Evolutionary conservation across 139 green algal species (phyloP).

Genomic region (Trebouxia sp.): DNA sequence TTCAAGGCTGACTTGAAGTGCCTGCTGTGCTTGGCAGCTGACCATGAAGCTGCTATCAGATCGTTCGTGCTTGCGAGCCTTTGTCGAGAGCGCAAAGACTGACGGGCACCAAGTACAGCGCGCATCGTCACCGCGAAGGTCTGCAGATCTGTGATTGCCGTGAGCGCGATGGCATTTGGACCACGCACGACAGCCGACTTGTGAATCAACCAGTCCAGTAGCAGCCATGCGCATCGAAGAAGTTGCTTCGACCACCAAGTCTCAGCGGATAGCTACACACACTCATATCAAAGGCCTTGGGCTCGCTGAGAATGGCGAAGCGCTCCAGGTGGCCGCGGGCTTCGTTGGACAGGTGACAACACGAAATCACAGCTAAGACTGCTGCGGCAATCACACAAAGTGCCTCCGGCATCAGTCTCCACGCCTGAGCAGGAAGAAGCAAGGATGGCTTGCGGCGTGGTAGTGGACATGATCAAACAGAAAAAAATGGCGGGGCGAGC

Average conservation of each 20-base stretch:
- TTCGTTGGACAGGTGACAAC: slow-evolving; percentile 94
- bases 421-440: slow-evolving; percentile 76
- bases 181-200: too few relatives aligned
- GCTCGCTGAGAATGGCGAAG: slow-evolving; percentile 41
- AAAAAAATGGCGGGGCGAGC: slow-evolving; percentile 98
- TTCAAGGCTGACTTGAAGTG: too few relatives aligned
- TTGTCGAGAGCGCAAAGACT: too few relatives aligned
- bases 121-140: too few relatives aligned
- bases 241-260: slow-evolving; percentile 89
- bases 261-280: slow-evolving; percentile 94
- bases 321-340: slow-evolving; percentile 49
- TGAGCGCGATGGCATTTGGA: too few relatives aligned
- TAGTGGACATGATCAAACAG: slow-evolving; percentile 98
- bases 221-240: slow-evolving; percentile 87
- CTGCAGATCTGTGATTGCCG: too few relatives aligned
- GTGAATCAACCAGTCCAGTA: not conserved
- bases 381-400: not conserved
- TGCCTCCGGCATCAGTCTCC: not conserved
- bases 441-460: slow-evolving; percentile 92
- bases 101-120: too few relatives aligned
- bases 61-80: too few relatives aligned
- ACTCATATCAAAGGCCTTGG: slow-evolving; percentile 99
- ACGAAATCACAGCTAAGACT: not conserved
- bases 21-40: too few relatives aligned
- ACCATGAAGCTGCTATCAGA: too few relatives aligned